Evolutionary conservation across 352 stramenopile species (phyloP).

Genomic region (Plasmopara viticola): DNA sequence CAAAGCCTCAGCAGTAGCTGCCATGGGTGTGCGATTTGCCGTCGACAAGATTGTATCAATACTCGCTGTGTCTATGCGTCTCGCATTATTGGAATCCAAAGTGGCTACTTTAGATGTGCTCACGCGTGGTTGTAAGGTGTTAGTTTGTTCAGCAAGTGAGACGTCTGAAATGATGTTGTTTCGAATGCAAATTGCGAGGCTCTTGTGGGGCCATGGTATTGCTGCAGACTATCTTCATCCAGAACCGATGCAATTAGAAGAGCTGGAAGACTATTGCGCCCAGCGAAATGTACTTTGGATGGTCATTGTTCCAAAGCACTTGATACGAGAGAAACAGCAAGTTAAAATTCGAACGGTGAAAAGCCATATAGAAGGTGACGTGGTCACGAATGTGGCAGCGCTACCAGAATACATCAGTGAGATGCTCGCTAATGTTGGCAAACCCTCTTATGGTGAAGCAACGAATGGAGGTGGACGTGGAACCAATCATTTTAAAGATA

Average conservation of each 20-base stretch:
- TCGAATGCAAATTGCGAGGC: constrained; percentile 72
- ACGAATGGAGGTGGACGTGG: constrained; percentile 14
- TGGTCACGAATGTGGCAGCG: constrained; percentile 53
- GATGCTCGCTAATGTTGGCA: constrained; percentile 24
- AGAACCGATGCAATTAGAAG: constrained; percentile 68
- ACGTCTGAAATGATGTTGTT: constrained; percentile 63
- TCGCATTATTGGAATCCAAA: constrained; percentile 30
- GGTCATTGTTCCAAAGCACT: constrained; percentile 80
- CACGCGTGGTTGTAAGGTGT: constrained; percentile 40
- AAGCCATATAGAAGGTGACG: constrained; percentile 58
- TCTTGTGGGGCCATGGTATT: constrained; percentile 70
- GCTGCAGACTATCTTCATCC: constrained; percentile 79
- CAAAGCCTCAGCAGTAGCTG: constrained; percentile 60
- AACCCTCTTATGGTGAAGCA: constrained; percentile 15
- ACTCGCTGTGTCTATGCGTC: constrained; percentile 36
- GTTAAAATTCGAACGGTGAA: constrained; percentile 76
- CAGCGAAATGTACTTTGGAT: constrained; percentile 76
- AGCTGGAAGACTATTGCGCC: constrained; percentile 77
- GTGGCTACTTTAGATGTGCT: constrained; percentile 28
- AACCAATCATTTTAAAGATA: constrained; percentile 24
- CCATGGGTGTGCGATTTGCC: constrained; percentile 81
- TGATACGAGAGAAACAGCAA: constrained; percentile 80
- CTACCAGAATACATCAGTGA: constrained; percentile 66
- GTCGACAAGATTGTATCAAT: constrained; percentile 83
- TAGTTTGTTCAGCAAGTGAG: constrained; percentile 76